Evolutionary conservation across 2,329 filamentous ascomycete species (phyloP).

Genomic region (Fusarium duplospermum): DNA sequence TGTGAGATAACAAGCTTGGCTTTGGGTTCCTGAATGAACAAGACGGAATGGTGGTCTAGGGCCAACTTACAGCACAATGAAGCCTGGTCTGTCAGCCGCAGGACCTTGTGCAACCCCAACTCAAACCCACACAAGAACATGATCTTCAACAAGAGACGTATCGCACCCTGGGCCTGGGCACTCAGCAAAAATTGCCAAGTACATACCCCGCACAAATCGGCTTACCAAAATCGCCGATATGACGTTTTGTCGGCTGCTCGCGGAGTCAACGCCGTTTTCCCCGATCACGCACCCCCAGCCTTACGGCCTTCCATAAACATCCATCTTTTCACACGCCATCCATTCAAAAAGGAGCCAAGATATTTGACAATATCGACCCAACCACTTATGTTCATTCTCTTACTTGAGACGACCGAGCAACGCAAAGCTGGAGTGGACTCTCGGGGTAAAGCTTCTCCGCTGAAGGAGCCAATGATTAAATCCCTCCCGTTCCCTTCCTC

Average conservation of each 20-base stretch:
- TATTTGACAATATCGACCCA: neutral
- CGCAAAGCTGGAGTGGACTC: constrained; percentile 13
- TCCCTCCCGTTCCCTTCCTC: neutral
- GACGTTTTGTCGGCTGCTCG: constrained; percentile 29
- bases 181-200: constrained; percentile 8
- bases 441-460: constrained; percentile 12
- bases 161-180: neutral
- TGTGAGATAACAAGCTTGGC: neutral
- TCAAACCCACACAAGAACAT: neutral
- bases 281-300: constrained; percentile 22
- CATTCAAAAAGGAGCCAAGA: constrained; percentile 15
- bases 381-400: neutral
- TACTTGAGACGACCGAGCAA: neutral
- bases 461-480: constrained; percentile 12
- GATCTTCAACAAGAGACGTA: neutral
- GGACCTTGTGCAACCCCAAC: neutral
- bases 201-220: constrained; percentile 33
- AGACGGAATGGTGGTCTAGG: neutral
- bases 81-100: neutral
- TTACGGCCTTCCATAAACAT: constrained; percentile 19
- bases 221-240: constrained; percentile 23
- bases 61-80: neutral
- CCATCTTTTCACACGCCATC: constrained; percentile 6
- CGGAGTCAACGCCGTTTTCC: constrained; percentile 23
- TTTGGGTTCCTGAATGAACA: neutral